Conservation (phyloP, 805 yeast genomes). For the Clavispora asparagi region DNA sequence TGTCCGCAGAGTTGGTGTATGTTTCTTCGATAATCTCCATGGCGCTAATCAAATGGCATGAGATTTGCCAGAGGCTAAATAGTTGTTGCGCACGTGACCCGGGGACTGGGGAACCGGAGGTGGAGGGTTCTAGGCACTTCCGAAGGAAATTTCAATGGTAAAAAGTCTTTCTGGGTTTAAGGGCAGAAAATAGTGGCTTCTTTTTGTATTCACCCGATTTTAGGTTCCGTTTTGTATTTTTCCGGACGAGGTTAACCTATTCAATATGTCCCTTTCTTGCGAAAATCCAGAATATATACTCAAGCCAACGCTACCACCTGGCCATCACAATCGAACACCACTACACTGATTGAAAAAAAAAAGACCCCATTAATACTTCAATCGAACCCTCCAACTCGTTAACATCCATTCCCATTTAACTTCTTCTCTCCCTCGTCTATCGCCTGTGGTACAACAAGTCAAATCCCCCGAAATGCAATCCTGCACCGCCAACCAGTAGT, state of each 20-base stretch:
- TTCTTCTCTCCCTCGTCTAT: not conserved
- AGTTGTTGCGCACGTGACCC: not conserved
- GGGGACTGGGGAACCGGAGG: no score
- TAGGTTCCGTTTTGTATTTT: no score
- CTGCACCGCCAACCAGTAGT: not conserved
- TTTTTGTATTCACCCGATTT: no score
- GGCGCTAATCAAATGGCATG: not conserved
- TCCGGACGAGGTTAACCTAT: not conserved
- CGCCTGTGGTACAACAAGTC: not conserved
- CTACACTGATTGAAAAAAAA: no score
- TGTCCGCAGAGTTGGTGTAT: slow-evolving; percentile 58
- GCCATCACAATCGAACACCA: no score
- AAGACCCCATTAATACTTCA: no score
- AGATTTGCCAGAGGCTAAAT: not conserved
- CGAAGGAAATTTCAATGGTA: no score
- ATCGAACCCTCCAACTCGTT: no score
- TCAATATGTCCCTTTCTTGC: not conserved
- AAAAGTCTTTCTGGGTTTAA: no score
- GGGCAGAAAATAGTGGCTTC: no score
- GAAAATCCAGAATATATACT: not conserved
- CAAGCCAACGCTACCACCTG: not conserved
- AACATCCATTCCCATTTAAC: no score
- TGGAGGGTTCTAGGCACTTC: no score
- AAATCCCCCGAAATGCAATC: not conserved
- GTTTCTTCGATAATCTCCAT: slow-evolving; percentile 40